Evolutionary conservation across 257 asterid genomes (phyloP), one percentile per base, ranked within the genome.

Genomic region (Plantago major): DNA sequence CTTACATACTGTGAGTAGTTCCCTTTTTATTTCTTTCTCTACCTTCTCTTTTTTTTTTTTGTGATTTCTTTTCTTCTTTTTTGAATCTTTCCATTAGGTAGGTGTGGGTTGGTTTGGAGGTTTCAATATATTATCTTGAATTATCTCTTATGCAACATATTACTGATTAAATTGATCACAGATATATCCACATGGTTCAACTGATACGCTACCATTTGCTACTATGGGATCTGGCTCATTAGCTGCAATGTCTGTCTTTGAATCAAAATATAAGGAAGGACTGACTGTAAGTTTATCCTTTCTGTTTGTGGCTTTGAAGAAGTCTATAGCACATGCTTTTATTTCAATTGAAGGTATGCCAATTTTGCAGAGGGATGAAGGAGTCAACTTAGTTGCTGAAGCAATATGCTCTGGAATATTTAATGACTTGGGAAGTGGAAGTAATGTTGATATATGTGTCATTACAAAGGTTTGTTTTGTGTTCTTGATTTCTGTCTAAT

Each of bases 141-240:
- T 45, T 44, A 28, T 13, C 18, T 58, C 18, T 4, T 1, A 3
- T 47, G 10, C 17, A 42, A 40, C 46, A 17, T 69, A 37, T 64
- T 14, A 46, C 40, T 46, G 45, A 53, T 42, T 62, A 55, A 19
- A 60, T 40, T 42, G 14, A 42, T 58, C 45, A 9, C 76, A 86
- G 95, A 86, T 86, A 53, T 81, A 86, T 71, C 95, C 89, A 16
- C 95, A 86, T 70, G 91, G 95, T 65, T 86, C 95, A 58, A 86
- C 89, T 7, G 95, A 86, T 51, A 81, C 91, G 15, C 76, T 86
- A 51, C 95, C 95, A 11, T 86, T 71, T 70, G 95, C 95, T 46
- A 86, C 95, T 46, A 86, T 86, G 95, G 95, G 95, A n/a, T 85
- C 94, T 74, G 91, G 95, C 71, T 86, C 91, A 19, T 86, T 86